Evolutionary conservation across 352 stramenopile species (phyloP).

Genomic region (Phytophthora rubi): DNA sequence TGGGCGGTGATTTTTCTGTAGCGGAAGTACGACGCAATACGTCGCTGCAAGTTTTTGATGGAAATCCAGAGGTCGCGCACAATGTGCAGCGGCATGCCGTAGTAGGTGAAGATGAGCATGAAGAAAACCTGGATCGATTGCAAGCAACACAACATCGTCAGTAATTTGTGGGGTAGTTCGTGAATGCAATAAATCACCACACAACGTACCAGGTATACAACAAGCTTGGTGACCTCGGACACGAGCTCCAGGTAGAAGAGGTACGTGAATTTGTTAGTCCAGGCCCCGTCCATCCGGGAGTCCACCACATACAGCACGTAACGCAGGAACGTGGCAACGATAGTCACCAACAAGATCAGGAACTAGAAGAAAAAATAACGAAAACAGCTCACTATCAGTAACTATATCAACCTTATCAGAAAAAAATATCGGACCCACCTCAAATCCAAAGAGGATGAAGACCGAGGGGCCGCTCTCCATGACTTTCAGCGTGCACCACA

Average conservation of each 20-base stretch:
- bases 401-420: background rate
- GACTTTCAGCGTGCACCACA: conserved; percentile 85
- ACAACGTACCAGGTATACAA: conserved; percentile 93
- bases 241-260: conserved; percentile 97
- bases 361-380: conserved; percentile 52
- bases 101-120: conserved; percentile 97
- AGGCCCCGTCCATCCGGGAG: conserved; percentile 85
- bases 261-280: conserved; percentile 91
- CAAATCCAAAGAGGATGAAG: conserved; percentile 97
- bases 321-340: conserved; percentile 88
- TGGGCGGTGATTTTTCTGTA: conserved; percentile 96
- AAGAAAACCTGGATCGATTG: conserved; percentile 90
- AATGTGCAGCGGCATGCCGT: conserved; percentile 98
- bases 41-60: conserved; percentile 84
- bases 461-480: conserved; percentile 90
- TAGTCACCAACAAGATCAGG: conserved; percentile 94
- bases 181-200: background rate
- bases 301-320: conserved; percentile 96
- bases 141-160: background rate
- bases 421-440: conserved; percentile 50
- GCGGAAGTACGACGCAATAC: conserved; percentile 86
- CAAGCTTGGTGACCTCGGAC: conserved; percentile 95
- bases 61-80: conserved; percentile 97
- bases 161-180: background rate
- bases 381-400: conserved; percentile 4